phyloP scores from a whole-genome alignment of 2,329 filamentous ascomycete genomes.

The Fusarium sp. region DNA sequence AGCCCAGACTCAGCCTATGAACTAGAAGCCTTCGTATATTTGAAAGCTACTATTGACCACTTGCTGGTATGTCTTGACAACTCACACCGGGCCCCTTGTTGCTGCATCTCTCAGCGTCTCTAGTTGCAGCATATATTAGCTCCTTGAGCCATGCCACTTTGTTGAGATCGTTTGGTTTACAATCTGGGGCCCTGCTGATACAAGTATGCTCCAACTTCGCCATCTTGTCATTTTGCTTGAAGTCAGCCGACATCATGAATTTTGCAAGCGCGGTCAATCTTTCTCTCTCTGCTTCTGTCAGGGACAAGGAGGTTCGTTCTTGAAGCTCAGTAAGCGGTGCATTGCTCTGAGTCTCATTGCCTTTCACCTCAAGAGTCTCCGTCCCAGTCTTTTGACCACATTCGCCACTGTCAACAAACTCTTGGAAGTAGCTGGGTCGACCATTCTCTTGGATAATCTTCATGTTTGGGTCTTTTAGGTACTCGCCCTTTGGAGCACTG shows the following conservation, averaged over 20 bases:
- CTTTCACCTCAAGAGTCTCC: too few relatives aligned
- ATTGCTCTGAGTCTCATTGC: rapidly evolving
- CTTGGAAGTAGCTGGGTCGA: neutral
- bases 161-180: neutral
- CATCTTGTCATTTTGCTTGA: neutral
- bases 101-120: neutral
- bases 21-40: too few relatives aligned
- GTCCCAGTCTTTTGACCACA: rapidly evolving
- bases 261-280: neutral
- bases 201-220: rapidly evolving
- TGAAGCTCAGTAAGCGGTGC: neutral
- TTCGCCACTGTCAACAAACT: rapidly evolving
- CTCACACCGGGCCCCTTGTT: neutral
- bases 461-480: constrained; percentile 3
- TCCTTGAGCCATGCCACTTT: neutral
- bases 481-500: constrained; percentile 11
- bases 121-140: neutral
- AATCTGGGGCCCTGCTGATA: neutral
- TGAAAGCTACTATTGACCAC: neutral
- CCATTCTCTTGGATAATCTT: neutral
- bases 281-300: neutral
- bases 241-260: neutral
- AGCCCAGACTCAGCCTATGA: too few relatives aligned
- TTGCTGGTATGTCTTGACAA: neutral
- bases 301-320: neutral